Evolutionary conservation across 2,329 filamentous ascomycete species (phyloP).

Genomic region (Aspergillus pseudoviridinutans): DNA sequence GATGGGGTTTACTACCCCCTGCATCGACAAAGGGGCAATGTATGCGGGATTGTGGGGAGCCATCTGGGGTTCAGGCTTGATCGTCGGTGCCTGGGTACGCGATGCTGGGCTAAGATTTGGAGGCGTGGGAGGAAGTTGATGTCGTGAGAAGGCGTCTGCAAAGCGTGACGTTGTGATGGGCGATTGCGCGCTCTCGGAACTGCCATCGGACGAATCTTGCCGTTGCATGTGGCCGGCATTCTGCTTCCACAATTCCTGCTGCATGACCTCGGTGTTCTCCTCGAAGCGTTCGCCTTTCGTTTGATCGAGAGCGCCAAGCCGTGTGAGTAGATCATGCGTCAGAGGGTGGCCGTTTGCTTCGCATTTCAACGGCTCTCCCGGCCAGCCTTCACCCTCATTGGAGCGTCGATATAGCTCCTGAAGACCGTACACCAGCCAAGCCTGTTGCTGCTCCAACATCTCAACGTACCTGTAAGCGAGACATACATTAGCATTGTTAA

Average conservation of each 20-base stretch:
- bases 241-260: constrained; percentile 51
- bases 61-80: constrained; percentile 27
- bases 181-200: constrained; percentile 53
- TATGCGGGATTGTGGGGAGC: constrained; percentile 20
- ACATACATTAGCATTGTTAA: neutral
- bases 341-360: constrained; percentile 53
- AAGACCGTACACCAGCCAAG: constrained; percentile 57
- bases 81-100: constrained; percentile 21
- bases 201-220: constrained; percentile 54
- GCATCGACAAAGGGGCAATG: constrained; percentile 25
- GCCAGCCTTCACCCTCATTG: constrained; percentile 53
- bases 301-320: constrained; percentile 54
- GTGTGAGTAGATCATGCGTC: constrained; percentile 61
- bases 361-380: constrained; percentile 50
- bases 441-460: constrained; percentile 64
- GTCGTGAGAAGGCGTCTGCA: constrained; percentile 27
- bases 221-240: constrained; percentile 51
- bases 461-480: constrained; percentile 53
- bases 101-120: constrained; percentile 37
- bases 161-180: constrained; percentile 30
- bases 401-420: constrained; percentile 57
- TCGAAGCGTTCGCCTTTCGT: constrained; percentile 54
- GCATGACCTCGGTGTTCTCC: constrained; percentile 54
- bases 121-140: constrained; percentile 38
- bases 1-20: constrained; percentile 35